Conservation (phyloP, 2,329 filamentous ascomycete genomes). For the Pseudogymnoascus sp. region DNA sequence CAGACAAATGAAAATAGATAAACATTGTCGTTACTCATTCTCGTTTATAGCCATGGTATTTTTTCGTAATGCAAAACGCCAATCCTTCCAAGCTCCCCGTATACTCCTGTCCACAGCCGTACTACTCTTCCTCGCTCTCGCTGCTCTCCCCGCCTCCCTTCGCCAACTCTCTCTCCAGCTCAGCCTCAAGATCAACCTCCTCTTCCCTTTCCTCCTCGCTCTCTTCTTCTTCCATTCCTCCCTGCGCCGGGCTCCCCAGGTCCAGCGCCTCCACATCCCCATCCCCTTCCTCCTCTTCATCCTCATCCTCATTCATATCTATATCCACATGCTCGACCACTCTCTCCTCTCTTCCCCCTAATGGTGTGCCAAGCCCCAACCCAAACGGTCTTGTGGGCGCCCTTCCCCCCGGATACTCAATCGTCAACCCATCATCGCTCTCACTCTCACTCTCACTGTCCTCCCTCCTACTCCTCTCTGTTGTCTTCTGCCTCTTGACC, state of each 20-base stretch:
- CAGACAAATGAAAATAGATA: background rate
- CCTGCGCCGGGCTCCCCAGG: slow-evolving; percentile 33
- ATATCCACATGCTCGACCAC: slow-evolving; percentile 11
- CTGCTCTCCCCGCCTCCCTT: slow-evolving; percentile 23
- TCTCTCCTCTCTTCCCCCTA: background rate
- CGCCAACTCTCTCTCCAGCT: slow-evolving; percentile 25
- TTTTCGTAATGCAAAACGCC: background rate
- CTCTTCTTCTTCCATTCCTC: slow-evolving; percentile 17
- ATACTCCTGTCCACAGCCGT: background rate
- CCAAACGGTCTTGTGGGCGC: slow-evolving; percentile 19
- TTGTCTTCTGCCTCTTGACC: slow-evolving; percentile 24
- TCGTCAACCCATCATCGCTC: slow-evolving; percentile 47
- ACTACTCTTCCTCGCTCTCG: slow-evolving; percentile 29
- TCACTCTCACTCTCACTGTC: slow-evolving; percentile 32
- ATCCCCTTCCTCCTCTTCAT: slow-evolving; percentile 34
- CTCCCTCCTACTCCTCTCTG: slow-evolving; percentile 7
- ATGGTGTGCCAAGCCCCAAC: background rate
- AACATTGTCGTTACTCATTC: background rate
- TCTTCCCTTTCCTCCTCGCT: slow-evolving; percentile 26
- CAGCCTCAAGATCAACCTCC: slow-evolving; percentile 25
- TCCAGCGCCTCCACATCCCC: slow-evolving; percentile 40
- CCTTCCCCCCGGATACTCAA: slow-evolving; percentile 51
- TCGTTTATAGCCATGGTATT: background rate
- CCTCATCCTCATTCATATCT: slow-evolving; percentile 33
- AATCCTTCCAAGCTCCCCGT: background rate